Percentiles rank a stretch among this genome's conserved stretches.
These are phyloP conservation scores for Cyclanthera cordifolia DNA, from an alignment of 306 rosid species.

Conservation along the genomic window DNA sequence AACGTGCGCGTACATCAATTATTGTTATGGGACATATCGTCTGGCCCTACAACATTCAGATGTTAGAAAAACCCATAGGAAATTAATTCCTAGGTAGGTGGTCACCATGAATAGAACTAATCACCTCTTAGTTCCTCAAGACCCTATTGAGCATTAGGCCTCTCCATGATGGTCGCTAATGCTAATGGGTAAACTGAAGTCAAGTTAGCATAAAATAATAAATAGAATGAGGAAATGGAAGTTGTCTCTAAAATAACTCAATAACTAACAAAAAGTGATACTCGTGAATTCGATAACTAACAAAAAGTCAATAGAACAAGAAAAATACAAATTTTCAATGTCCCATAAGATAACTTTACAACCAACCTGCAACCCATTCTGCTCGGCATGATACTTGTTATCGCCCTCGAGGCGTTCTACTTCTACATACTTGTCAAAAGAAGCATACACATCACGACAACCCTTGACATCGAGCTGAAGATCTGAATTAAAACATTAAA, in stretches of 20 bases:
- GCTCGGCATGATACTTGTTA: conserved; percentile 93
- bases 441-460: conserved; percentile 88
- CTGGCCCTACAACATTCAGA: too few species aligned
- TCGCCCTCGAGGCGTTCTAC: conserved; percentile 97
- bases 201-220: background rate
- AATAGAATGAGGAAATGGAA: background rate
- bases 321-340: background rate
- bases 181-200: background rate
- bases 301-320: background rate
- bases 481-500: conserved; percentile 29
- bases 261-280: background rate
- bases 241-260: background rate
- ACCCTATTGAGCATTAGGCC: too few species aligned
- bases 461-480: conserved; percentile 99
- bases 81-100: too few species aligned
- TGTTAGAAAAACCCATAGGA: too few species aligned
- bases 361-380: conserved; percentile 87
- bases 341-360: background rate
- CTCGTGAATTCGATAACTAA: background rate
- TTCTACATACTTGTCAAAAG: conserved; percentile 97
- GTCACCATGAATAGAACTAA: too few species aligned
- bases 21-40: too few species aligned
- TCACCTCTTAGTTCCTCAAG: too few species aligned
- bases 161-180: too few species aligned
- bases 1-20: too few species aligned